phyloP scores from a whole-genome alignment of 768 basidiomycete genomes.

The Suillus weaverae region DNA sequence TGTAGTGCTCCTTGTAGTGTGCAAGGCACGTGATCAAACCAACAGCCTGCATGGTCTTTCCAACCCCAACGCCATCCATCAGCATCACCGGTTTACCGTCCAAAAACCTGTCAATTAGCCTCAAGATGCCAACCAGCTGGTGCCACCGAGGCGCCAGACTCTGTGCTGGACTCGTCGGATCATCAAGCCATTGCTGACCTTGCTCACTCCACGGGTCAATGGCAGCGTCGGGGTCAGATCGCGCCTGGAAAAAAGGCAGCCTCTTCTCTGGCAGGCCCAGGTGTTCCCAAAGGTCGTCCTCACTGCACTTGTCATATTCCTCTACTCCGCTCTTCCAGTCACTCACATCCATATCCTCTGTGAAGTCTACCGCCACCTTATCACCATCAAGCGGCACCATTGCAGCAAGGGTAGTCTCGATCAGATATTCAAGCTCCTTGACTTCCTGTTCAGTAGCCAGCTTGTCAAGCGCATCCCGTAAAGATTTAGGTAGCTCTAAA shows the following conservation, averaged over 20 bases:
- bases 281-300: conserved; percentile 3
- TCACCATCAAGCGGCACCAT: background rate
- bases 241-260: conserved; percentile 10
- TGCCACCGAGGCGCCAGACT: conserved; percentile 20
- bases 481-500: background rate
- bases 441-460: background rate
- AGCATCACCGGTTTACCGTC: conserved; percentile 12
- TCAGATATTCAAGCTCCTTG: background rate
- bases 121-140: conserved; percentile 20
- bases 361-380: background rate
- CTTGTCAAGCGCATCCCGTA: background rate
- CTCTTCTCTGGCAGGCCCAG: background rate
- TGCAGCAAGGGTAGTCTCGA: background rate
- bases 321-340: conserved; percentile 2
- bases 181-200: conserved; percentile 12
- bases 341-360: background rate
- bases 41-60: conserved; percentile 24
- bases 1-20: conserved; percentile 3
- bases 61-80: conserved; percentile 27
- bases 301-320: background rate
- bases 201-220: conserved; percentile 13
- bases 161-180: background rate
- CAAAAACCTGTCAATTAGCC: conserved; percentile 14
- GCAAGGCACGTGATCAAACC: conserved; percentile 15
- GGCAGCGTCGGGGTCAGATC: background rate